Conservation (phyloP, 805 yeast species). For the Metschnikowia picachoensis region DNA sequence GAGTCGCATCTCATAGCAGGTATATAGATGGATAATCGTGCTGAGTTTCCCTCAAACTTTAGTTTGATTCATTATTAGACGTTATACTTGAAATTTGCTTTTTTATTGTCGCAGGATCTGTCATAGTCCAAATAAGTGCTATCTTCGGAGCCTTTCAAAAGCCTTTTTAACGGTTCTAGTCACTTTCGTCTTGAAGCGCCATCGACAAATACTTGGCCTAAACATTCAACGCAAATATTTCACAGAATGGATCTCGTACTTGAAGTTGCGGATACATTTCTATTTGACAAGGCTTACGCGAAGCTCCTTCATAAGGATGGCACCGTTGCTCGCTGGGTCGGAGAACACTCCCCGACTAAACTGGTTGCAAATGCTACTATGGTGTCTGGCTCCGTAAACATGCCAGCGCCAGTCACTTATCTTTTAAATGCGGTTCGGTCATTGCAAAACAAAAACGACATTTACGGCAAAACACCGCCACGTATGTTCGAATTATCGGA, state of each 20-base stretch:
- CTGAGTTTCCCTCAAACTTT: neutral
- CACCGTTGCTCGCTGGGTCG: slow-evolving; percentile 28
- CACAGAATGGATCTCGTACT: slow-evolving; percentile 83
- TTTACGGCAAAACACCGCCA: slow-evolving; percentile 67
- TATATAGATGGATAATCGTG: slow-evolving; percentile 4
- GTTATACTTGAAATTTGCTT: too few species aligned
- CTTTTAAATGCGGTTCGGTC: slow-evolving; percentile 15
- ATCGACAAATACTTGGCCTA: neutral
- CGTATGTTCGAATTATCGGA: slow-evolving; percentile 51
- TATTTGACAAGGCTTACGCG: slow-evolving; percentile 76
- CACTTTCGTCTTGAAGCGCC: neutral
- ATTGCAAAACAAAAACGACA: slow-evolving; percentile 34
- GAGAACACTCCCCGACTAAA: slow-evolving; percentile 5
- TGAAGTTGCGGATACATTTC: slow-evolving; percentile 69
- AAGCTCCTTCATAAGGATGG: slow-evolving; percentile 57
- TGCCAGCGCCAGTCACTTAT: slow-evolving; percentile 14
- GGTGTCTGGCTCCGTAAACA: slow-evolving; percentile 9
- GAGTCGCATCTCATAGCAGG: slow-evolving; percentile 1
- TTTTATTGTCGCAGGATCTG: too few species aligned
- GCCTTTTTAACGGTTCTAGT: neutral
- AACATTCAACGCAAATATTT: neutral
- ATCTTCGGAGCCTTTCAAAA: neutral
- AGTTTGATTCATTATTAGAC: too few species aligned
- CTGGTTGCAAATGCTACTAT: slow-evolving; percentile 15
- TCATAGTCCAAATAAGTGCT: too few species aligned